Evolutionary conservation across 164 flowering plant genomes (phyloP), one percentile per base, ranked within the genome.

Genomic region (Berberis thunbergii): DNA sequence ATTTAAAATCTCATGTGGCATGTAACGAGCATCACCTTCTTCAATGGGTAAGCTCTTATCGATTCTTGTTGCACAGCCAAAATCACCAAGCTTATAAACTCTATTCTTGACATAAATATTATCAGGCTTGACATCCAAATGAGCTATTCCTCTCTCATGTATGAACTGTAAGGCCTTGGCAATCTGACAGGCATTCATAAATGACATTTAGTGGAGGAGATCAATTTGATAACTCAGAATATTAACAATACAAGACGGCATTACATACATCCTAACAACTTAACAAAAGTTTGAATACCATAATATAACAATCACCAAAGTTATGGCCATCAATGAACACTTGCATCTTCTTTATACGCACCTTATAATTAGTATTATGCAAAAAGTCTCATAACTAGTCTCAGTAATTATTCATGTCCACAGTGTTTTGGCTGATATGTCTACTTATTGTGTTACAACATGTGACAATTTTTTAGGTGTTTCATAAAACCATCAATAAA

Each of bases 1-100:
- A 66, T 91, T 94, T 57, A 94, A 69, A 59, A 94, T 87, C 80
- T 94, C 99, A 60, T 74, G 91, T 65, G 99, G 96, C 97, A 89
- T 87, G 72, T 94, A 94, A 0, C 97, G 89, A 13, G 92, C 95
- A 83, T 94, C 99, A 2, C 99, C 97, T 73, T 91, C 99, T 73
- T 94, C 99, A 63, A 91, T 76, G 7, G 96, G 88, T 55, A 94
- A 73, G 76, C 87, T 89, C 58, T 75, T 70, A 68, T 91, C 78
- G 2, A 89, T 69, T 8, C 80, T 87, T 42, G 93, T 91, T 45
- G 96, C 91, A 76, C 96, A 87, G 64, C 99, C 99, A 74, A 94
- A 89, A 73, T 94, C 99, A 54, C 99, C 99, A 71, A 94, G 96
- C 75, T 94, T 94, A 70, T 83, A 91, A 65, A 83, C 73, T 65